Evolutionary conservation across 2,329 filamentous ascomycete species (phyloP), one percentile per base, ranked within the genome.

Genomic region (Cercospora berteroae): DNA sequence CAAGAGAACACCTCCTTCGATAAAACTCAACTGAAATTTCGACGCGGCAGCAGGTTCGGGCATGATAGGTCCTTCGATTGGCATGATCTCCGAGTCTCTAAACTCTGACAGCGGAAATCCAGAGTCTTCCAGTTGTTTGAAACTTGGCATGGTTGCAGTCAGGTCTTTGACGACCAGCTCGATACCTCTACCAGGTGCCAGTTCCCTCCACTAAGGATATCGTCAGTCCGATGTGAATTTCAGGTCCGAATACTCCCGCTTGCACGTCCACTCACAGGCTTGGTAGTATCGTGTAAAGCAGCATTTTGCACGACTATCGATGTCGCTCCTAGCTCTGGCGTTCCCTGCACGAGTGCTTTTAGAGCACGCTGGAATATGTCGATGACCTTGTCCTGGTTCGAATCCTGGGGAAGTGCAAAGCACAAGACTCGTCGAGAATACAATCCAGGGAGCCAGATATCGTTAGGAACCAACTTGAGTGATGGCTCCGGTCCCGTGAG

Each of bases 361-460:
- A 73, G 52, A 12, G 33, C 70, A 29, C 68, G 55, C 23, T 69
- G 36, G 9, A 71, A 5, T 13, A 65, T 57, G 25, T 69, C 67
- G 16, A 70, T 42, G 20, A 63, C 67, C 25, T 66, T 67, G 10
- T 69, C 68, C 23, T 69, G 71, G 25, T 29, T 70, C 3, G 67
- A 70, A n/a, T 25, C 27, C 8, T 39, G 4, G 3, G 71, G 68
- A 5, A 71, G 50, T 31, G 65, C 68, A 62, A 71, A 72, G 50
- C 65, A 70, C 31, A 71, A 39, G 27, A 71, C 62, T 13, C 69
- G 68, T 8, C 71, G 66, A 20, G 69, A 70, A 57, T 70, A 71
- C 16, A 72, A 65, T 10, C 67, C 63, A 8, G 69, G 71, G 5
- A 72, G 65, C 69, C 71, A 72, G 58, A 71, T 68, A 57, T 72